phyloP scores from a whole-genome alignment of 495 filamentous ascomycete species.

The Corynascus novoguineensis region DNA sequence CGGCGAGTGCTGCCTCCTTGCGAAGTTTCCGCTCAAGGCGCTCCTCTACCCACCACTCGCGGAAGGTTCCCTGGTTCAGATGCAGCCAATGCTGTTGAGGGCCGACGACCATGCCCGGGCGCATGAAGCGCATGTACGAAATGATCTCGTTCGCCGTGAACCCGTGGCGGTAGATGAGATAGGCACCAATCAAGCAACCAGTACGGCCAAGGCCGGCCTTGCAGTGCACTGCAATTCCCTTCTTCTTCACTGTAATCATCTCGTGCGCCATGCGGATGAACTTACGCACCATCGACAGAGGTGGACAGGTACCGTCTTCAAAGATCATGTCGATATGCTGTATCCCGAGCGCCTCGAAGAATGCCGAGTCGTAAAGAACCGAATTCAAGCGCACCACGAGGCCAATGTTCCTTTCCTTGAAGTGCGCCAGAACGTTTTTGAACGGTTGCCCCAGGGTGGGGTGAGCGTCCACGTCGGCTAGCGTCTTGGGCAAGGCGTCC shows the following conservation, averaged over 20 bases:
- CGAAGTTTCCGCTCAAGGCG: conserved; percentile 56
- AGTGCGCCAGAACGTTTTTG: conserved; percentile 91
- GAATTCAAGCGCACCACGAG: conserved; percentile 94
- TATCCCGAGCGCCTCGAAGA: conserved; percentile 92
- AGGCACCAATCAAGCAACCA: conserved; percentile 90
- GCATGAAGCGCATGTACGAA: conserved; percentile 99
- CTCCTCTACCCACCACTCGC: conserved; percentile 97
- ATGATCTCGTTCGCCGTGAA: conserved; percentile 98
- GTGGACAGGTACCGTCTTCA: conserved; percentile 94
- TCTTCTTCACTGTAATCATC: conserved; percentile 80
- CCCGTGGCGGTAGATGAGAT: conserved; percentile 95
- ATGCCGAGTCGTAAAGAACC: conserved; percentile 88
- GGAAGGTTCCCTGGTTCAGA: conserved; percentile 91
- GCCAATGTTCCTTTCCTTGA: conserved; percentile 76
- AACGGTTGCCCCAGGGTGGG: conserved; percentile 70
- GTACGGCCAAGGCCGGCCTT: conserved; percentile 97
- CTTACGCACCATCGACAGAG: conserved; percentile 73
- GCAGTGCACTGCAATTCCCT: conserved; percentile 94
- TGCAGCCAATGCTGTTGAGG: conserved; percentile 99
- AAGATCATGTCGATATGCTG: conserved; percentile 98
- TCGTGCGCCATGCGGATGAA: conserved; percentile 95
- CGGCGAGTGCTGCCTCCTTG: conserved; percentile 50
- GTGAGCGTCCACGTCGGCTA: conserved; percentile 57
- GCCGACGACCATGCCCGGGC: conserved; percentile 97
- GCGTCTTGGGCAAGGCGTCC: conserved; percentile 60